Base-by-base conservation (phyloP, 257 asterid species). In the Coffea canephora region DNA sequence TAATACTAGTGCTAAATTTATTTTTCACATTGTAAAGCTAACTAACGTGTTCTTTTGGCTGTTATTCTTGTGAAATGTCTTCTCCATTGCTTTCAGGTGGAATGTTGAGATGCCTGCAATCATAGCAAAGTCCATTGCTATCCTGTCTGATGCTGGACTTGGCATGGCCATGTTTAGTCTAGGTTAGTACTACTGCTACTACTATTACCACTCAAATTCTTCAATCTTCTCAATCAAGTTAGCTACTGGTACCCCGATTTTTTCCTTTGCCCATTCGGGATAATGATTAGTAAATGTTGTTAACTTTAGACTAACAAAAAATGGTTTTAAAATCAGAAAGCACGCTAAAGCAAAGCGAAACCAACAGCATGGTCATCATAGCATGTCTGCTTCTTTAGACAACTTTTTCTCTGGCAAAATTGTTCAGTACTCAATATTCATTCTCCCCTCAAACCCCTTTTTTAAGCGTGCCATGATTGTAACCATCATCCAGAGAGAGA, bases 131-230 rank as follows among this genome's bases (percentile, higher is more conserved):
- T 95, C 99, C 79, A 95, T 95, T 75, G 86, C 99, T 15, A 95
- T 95, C 71, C 92, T 95, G 82, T 95, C 99, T 70, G 98, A 95
- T 88, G 99, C 99, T 83, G 99, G 99, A 14, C 97, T 95, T 73
- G 99, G 99, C 76, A 95, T 95, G 99, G 99, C 99, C 82, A 95
- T 95, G 99, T 95, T 95, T 85, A 95, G 99, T 82, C 97, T 95
- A 34, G 99, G 98, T 93, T 79, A 91, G 89, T 83, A 54, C 19
- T 27, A 10, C 43, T 25, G 9, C 43, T 52, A 11, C 80, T 59
- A 77, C 71, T 67, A 48, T 11, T 0, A 48, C 52, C 12, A 8
- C 50, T 46, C 0, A 41, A 34, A 34, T 65, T 61, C 43, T 62
- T n/a, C 71, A 71, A 61, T 84, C 9, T 70, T 71, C 61, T 12